Evolutionary conservation across 2,329 filamentous ascomycete genomes (phyloP).

Genomic region (Didymosphaeria variabile): DNA sequence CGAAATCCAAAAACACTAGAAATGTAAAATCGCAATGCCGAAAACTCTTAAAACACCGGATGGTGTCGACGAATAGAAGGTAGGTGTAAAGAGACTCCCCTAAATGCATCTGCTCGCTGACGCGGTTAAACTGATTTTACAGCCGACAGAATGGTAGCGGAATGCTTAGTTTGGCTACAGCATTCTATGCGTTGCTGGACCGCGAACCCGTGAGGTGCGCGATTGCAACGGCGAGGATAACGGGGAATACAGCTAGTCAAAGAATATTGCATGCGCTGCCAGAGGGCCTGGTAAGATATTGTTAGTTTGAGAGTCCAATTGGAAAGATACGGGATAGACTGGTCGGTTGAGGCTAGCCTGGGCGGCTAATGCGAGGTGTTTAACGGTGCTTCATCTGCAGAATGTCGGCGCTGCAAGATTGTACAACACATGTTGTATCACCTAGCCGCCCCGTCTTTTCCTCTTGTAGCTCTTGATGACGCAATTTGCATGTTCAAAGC

Average conservation of each 20-base stretch:
- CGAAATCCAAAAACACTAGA: neutral
- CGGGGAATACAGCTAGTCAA: conserved; percentile 40
- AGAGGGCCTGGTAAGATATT: conserved; percentile 33
- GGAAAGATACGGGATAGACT: conserved; percentile 10
- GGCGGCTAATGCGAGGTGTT: neutral
- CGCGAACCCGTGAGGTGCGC: conserved; percentile 16
- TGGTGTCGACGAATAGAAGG: neutral
- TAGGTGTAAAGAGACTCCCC: conserved; percentile 1
- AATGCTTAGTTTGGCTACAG: neutral
- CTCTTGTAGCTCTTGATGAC: conserved; percentile 4
- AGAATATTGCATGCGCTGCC: conserved; percentile 46
- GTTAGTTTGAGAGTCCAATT: conserved; percentile 18
- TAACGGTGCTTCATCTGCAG: conserved; percentile 9
- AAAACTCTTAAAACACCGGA: neutral
- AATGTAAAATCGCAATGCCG: conserved; percentile 1
- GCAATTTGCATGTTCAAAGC: conserved; percentile 15
- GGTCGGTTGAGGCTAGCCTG: conserved; percentile 4
- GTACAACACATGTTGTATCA: neutral
- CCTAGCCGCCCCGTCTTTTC: neutral
- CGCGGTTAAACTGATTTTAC: neutral
- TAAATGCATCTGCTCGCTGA: conserved; percentile 5
- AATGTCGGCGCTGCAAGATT: conserved; percentile 9
- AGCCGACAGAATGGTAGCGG: conserved; percentile 8
- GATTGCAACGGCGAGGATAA: conserved; percentile 33
- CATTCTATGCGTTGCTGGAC: neutral